phyloP scores from a whole-genome alignment of 495 filamentous ascomycete genomes.

The Trypethelium eluteriae region DNA sequence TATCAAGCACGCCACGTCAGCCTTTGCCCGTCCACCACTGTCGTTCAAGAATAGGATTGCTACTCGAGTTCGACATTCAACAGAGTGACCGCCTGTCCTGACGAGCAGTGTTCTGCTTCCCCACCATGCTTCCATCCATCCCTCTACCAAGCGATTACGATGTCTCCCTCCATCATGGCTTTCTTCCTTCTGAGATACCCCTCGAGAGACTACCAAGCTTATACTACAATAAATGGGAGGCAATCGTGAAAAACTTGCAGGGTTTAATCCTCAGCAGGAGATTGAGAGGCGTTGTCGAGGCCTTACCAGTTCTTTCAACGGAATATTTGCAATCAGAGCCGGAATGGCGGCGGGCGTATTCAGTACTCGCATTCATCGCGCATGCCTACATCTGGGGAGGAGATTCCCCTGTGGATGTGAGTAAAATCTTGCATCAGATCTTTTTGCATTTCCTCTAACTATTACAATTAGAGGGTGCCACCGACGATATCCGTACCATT shows the following conservation, averaged over 20 bases:
- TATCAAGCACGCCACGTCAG: too few relatives aligned
- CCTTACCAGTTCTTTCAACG: conserved; percentile 73
- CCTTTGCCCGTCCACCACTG: too few relatives aligned
- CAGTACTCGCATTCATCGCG: conserved; percentile 75
- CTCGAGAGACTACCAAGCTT: conserved; percentile 70
- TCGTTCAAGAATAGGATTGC: too few relatives aligned
- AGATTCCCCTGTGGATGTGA: conserved; percentile 66
- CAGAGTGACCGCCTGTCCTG: neutral
- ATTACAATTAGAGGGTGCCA: conserved; percentile 61
- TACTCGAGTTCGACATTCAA: neutral
- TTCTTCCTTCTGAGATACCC: conserved; percentile 77
- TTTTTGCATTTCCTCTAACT: conserved; percentile 21
- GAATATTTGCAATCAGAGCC: conserved; percentile 66
- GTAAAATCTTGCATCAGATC: conserved; percentile 16
- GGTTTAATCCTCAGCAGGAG: conserved; percentile 74
- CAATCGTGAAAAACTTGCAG: conserved; percentile 75
- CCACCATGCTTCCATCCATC: conserved; percentile 71
- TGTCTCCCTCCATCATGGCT: conserved; percentile 77
- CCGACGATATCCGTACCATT: conserved; percentile 77
- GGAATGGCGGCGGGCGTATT: conserved; percentile 90
- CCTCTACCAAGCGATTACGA: conserved; percentile 75
- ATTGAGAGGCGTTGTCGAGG: conserved; percentile 65
- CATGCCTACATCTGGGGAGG: conserved; percentile 96
- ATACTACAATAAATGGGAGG: conserved; percentile 93
- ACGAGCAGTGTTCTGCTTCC: neutral